Conservation (phyloP, 345 rosid genomes). For the Fremontodendron californicum region DNA sequence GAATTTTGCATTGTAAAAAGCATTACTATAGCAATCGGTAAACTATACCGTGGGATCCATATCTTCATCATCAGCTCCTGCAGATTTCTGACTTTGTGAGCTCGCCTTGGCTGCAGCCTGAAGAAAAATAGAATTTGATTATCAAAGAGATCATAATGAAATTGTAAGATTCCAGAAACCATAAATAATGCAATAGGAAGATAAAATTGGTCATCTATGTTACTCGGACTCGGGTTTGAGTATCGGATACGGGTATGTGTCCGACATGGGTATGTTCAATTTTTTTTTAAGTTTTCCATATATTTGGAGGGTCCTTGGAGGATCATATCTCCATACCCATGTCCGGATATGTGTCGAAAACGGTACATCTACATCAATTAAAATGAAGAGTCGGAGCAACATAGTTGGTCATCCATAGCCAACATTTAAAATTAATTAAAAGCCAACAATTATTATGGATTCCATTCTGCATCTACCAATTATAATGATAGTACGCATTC, state of each 20-base stretch:
- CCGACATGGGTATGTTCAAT: no score
- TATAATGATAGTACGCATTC: neutral
- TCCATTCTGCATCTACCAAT: no score
- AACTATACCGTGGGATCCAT: slow-evolving; percentile 85
- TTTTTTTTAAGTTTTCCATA: no score
- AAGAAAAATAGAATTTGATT: neutral
- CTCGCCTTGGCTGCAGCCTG: slow-evolving; percentile 42
- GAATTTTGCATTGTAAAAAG: neutral
- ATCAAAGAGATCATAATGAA: neutral
- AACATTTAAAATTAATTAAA: neutral
- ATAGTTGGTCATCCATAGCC: neutral
- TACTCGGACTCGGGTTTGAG: no score
- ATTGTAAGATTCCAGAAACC: neutral
- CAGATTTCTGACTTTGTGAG: slow-evolving; percentile 37
- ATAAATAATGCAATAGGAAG: neutral
- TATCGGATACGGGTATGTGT: no score
- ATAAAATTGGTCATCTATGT: neutral
- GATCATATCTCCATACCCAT: no score
- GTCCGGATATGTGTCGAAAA: no score
- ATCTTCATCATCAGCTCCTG: slow-evolving; percentile 82
- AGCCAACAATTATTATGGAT: no score
- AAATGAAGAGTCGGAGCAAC: no score
- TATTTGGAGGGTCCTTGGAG: no score
- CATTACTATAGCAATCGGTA: neutral
- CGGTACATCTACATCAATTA: no score